Evolutionary conservation across 2,329 filamentous ascomycete genomes (phyloP), one percentile per base, ranked within the genome.

Genomic region (Cercospora zeae-maydis): DNA sequence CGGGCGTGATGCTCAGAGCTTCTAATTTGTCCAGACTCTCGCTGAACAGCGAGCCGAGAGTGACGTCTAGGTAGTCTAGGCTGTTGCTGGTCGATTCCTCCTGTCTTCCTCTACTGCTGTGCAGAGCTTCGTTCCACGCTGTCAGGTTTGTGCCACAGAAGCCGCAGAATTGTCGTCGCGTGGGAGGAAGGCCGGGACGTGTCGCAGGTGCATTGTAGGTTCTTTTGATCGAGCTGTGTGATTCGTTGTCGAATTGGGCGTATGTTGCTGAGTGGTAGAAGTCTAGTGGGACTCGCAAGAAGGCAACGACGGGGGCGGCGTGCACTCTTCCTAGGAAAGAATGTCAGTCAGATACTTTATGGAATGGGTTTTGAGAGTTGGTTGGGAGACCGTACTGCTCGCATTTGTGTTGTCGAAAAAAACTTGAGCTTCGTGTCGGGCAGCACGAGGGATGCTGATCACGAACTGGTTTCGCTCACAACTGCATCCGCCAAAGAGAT

Each of bases 61-160:
- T 90, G 62, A 96, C 80, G 63, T 87, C 88, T 78, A 97, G 92
- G 73, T 85, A 93, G 7, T 92, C 86, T 11, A 88, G 88, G 74
- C 95, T 90, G 0, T 77, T 79, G 0, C 90, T 89, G 24, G 52
- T 87, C 88, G n/a, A n/a, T n/a, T n/a, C n/a, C n/a, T n/a, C n/a
- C n/a, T n/a, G n/a, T n/a, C n/a, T n/a, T n/a, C n/a, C n/a, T n/a
- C 39, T 45, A 45, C 39, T 45, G 39, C 39, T 45, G 39, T 45
- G 39, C 39, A 45, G 39, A 21, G 39, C 39, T 45, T 45, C 39
- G 4, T 45, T 45, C 39, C 39, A 45, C 2, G 88, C 91, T 0
- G 88, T 89, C 59, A 97, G 80, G 11, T 90, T 89, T 0, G 92
- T 96, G 58, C 93, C 93, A 75, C 93, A 96, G 79, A 90, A 96